Evolutionary conservation across 2,329 filamentous ascomycete genomes (phyloP), one percentile per base, ranked within the genome.

Genomic region (Hymenoscyphus albidus): DNA sequence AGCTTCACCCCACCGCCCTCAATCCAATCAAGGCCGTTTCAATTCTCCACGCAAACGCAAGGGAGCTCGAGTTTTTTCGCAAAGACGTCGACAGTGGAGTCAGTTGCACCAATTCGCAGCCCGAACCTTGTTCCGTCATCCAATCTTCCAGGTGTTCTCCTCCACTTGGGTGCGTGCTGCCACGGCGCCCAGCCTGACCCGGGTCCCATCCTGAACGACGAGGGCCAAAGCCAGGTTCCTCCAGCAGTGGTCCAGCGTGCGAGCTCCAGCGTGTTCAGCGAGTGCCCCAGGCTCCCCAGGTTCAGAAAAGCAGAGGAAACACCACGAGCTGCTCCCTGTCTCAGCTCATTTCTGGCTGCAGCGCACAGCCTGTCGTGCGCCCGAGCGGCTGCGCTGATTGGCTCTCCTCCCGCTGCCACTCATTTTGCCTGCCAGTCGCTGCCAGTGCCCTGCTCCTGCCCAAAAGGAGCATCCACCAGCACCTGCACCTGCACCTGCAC

Each of bases 301-400:
- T 12, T 13, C 44, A 38, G 39, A 14, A 27, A 51, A 40, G 27
- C 27, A 27, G 27, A 27, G 27, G 3, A 27, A 3, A 27, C 27
- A 27, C 40, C 16, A 40, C 44, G 22, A 44, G 60, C 35, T 35
- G 35, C 35, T 22, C 44, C 63, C 59, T 65, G 68, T 70, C 70
- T 70, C 69, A 71, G 69, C 70, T 67, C 68, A 67, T 70, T 68
- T 69, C 67, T 67, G 64, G 65, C 59, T 66, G 68, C 64, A 56
- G 44, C 18, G 22, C 58, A 57, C 57, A 70, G 68, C 67, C 69
- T 70, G 73, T 67, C 70, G 73, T 73, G 67, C 69, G 68, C 62
- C 56, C 64, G 65, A 64, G 32, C 58, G 61, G 44, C 22, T 56
- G 40, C 22, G 2, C 18, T 54, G 18, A 56, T 56, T 56, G 54